Conservation (phyloP, 169 alveolate genomes). For the Plasmodium fragile region DNA sequence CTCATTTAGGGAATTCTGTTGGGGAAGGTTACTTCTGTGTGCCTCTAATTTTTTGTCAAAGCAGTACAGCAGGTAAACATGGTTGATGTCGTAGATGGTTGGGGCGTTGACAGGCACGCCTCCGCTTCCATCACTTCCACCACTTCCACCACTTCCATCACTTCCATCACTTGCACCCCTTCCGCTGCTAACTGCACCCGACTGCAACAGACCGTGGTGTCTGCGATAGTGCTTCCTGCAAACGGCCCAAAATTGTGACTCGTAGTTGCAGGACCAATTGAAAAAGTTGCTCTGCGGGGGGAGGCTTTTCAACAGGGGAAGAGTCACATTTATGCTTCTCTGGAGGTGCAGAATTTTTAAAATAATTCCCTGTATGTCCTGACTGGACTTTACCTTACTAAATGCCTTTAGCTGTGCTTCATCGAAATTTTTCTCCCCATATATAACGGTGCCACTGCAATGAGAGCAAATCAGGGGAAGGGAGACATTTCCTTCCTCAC, state of each 20-base stretch:
- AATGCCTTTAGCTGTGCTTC: conserved; percentile 86
- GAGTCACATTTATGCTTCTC: background rate
- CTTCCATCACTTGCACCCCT: background rate
- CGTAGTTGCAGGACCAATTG: conserved; percentile 2
- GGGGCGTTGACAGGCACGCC: background rate
- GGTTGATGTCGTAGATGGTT: conserved; percentile 48
- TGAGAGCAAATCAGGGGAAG: conserved; percentile 89
- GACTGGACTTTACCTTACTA: conserved; percentile 91
- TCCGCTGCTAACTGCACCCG: background rate
- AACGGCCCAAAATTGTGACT: background rate
- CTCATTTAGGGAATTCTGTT: conserved; percentile 20
- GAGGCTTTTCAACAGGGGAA: conserved; percentile 1
- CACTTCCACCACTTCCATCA: background rate
- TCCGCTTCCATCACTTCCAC: background rate
- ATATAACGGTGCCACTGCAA: conserved; percentile 95
- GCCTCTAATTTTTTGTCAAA: conserved; percentile 70
- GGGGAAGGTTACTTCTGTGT: conserved; percentile 6
- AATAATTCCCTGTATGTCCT: conserved; percentile 88
- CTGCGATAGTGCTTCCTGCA: conserved; percentile 20
- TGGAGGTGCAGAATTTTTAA: conserved; percentile 77
- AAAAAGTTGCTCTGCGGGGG: conserved; percentile 5
- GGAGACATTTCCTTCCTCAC: background rate
- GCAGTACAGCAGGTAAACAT: conserved; percentile 53
- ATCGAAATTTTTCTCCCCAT: conserved; percentile 92
- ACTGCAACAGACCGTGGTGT: background rate